Percentiles rank a stretch among this genome's conserved stretches.
phyloP scores from a whole-genome alignment of 768 basidiomycete species.

The Boletales sp. region DNA sequence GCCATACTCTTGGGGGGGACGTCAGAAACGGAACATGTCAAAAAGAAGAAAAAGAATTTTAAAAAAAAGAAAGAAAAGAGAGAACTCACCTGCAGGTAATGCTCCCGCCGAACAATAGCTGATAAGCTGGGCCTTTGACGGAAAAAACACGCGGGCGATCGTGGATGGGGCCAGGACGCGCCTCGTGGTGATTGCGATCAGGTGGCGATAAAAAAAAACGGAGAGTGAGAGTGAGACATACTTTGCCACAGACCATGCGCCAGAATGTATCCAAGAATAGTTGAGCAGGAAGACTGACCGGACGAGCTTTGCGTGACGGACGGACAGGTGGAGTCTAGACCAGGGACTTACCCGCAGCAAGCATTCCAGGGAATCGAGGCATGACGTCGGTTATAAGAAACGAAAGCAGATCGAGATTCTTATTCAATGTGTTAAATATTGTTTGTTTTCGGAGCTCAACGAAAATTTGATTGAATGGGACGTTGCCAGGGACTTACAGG shows the following conservation, averaged over 20 bases:
- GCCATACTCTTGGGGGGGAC: slow-evolving; percentile 55
- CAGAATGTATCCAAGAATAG: slow-evolving; percentile 70
- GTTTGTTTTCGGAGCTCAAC: slow-evolving; percentile 8
- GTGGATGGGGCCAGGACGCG: slow-evolving; percentile 59
- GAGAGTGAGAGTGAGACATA: slow-evolving; percentile 31
- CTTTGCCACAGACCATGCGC: slow-evolving; percentile 66
- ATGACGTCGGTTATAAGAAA: slow-evolving; percentile 66
- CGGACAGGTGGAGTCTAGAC: background rate
- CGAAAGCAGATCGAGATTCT: slow-evolving; percentile 60
- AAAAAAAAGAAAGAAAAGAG: background rate
- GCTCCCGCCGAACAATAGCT: slow-evolving; percentile 47
- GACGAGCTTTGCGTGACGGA: slow-evolving; percentile 1
- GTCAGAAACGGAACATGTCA: slow-evolving; percentile 2
- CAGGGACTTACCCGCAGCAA: slow-evolving; percentile 55
- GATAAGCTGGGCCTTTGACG: slow-evolving; percentile 51
- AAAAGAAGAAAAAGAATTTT: too few species aligned
- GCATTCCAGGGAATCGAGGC: slow-evolving; percentile 72
- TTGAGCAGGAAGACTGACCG: slow-evolving; percentile 64
- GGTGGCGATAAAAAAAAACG: slow-evolving; percentile 5
- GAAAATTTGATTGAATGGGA: slow-evolving; percentile 5
- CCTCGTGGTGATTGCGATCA: slow-evolving; percentile 34
- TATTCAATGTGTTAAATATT: background rate
- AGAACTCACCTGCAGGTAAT: slow-evolving; percentile 49
- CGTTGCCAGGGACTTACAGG: slow-evolving; percentile 41
- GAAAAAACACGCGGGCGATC: slow-evolving; percentile 64